These are phyloP conservation scores for Alisma plantagoaquatica DNA, from an alignment of 106 monocot genomes.

Conservation along the genomic window DNA sequence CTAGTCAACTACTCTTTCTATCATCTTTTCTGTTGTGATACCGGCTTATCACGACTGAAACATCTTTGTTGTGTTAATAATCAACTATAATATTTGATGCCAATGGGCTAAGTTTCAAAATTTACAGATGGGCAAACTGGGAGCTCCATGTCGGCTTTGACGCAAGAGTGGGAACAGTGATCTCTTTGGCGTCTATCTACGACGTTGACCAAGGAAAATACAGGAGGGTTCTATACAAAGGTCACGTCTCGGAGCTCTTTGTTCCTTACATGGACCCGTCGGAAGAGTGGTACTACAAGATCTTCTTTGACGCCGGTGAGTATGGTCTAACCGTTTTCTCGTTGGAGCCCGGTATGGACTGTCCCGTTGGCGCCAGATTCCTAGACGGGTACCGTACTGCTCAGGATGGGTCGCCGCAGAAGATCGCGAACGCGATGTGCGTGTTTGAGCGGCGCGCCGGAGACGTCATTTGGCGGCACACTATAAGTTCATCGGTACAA, in stretches of 20 bases:
- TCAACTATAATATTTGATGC: too few relatives aligned
- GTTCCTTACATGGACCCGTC: constrained; percentile 77
- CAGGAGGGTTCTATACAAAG: constrained; percentile 48
- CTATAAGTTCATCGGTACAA: constrained; percentile 8
- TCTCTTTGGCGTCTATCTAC: constrained; percentile 47
- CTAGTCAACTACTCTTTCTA: too few relatives aligned
- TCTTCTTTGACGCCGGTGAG: constrained; percentile 62
- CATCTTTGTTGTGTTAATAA: neutral
- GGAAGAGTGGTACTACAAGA: constrained; percentile 71
- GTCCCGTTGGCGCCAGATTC: constrained; percentile 45
- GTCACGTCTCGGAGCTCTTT: constrained; percentile 58
- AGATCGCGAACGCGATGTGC: constrained; percentile 33
- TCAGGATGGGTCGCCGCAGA: constrained; percentile 30
- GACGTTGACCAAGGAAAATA: constrained; percentile 2
- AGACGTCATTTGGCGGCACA: constrained; percentile 40
- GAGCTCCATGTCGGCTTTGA: constrained; percentile 57
- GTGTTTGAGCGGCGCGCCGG: constrained; percentile 58
- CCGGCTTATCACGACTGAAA: neutral
- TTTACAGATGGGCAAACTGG: constrained; percentile 85
- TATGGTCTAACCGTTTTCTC: constrained; percentile 41
- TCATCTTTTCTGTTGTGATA: neutral
- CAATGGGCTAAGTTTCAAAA: too few relatives aligned
- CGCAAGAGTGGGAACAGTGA: constrained; percentile 39
- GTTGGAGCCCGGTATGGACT: constrained; percentile 38
- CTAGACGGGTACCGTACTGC: constrained; percentile 31